Evolutionary conservation across 129 eudicot species (phyloP).

Genomic region (Lactuca sativa): DNA sequence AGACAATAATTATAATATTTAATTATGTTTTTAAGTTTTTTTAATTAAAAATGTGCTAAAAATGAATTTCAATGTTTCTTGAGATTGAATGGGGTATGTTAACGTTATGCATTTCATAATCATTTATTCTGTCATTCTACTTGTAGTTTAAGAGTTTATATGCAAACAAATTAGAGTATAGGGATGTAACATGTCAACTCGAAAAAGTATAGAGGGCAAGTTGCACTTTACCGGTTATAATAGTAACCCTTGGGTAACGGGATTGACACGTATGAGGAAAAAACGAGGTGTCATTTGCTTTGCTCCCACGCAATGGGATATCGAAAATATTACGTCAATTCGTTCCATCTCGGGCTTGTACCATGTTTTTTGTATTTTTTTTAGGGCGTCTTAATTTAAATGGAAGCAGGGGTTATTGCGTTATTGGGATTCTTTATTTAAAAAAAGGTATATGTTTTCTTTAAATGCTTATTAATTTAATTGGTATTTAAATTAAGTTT

Average conservation of each 20-base stretch:
- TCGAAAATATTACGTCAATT: constrained; percentile 2
- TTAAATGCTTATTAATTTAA: neutral
- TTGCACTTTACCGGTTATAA: constrained; percentile 13
- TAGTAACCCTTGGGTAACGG: constrained; percentile 6
- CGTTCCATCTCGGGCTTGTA: constrained; percentile 8
- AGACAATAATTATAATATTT: too few relatives aligned
- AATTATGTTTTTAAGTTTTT: neutral
- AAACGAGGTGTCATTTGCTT: constrained; percentile 16
- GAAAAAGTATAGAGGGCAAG: neutral
- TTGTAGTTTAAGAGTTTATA: neutral
- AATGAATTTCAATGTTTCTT: too few relatives aligned
- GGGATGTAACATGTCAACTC: neutral
- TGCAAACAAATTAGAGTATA: constrained; percentile 8
- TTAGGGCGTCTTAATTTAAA: too few relatives aligned
- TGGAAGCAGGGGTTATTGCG: too few relatives aligned
- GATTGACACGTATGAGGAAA: constrained; percentile 5
- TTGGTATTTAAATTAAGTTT: too few relatives aligned
- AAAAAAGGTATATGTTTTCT: too few relatives aligned
- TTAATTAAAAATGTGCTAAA: too few relatives aligned
- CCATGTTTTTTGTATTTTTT: neutral
- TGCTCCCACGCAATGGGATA: constrained; percentile 22
- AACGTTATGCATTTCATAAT: neutral
- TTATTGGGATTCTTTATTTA: too few relatives aligned
- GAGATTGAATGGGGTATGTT: neutral
- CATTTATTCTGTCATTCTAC: neutral